Evolutionary conservation across 208 protist species (phyloP), one percentile per base, ranked within the genome.

Genomic region (Leishmania major): DNA sequence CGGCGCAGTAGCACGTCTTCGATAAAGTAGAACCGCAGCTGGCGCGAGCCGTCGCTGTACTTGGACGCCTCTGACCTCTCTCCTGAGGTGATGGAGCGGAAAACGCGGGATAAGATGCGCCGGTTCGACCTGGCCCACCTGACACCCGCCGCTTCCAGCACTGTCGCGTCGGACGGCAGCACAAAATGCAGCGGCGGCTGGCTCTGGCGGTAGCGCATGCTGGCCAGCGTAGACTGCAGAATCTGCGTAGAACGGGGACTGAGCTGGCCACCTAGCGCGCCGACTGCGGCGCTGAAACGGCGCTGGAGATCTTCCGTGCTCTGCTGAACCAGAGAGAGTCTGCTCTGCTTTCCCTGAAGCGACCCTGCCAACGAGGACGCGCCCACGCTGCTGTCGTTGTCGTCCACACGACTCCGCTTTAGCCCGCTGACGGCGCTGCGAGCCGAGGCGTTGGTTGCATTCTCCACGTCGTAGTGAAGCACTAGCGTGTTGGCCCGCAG

Each of bases 1-100:
- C 79, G 81, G 28, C 72, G 71, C 22, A 91, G 71, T n/a, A 92
- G 57, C 10, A 96, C 89, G 77, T 92, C 88, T 35, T 95, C 87
- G 43, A 97, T 87, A 45, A 96, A 95, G 80, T 95, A 90, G 28
- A 96, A 90, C 17, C 87, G 86, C 25, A 97, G 67, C 74, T 91
- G 86, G 40, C 88, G 91, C 5, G 90, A 87, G 19, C 87, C 87
- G 43, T 94, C 93, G n/a, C 80, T 83, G 75, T 91, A 91, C n/a
- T 80, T 85, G 43, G 78, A 82, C 72, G 73, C 85, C 43, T 79
- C 73, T 40, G 67, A 73, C 60, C 66, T 76, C 80, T 87, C 88
- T 28, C 40, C 72, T 11, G 76, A 78, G 28, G 71, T 45, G 43
- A 57, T 53, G 19, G 79, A 69, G 25, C 92, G 86, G 80, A 97